Evolutionary conservation across 2,329 filamentous ascomycete species (phyloP), one percentile per base, ranked within the genome.

Genomic region (Monosporascus sp.): DNA sequence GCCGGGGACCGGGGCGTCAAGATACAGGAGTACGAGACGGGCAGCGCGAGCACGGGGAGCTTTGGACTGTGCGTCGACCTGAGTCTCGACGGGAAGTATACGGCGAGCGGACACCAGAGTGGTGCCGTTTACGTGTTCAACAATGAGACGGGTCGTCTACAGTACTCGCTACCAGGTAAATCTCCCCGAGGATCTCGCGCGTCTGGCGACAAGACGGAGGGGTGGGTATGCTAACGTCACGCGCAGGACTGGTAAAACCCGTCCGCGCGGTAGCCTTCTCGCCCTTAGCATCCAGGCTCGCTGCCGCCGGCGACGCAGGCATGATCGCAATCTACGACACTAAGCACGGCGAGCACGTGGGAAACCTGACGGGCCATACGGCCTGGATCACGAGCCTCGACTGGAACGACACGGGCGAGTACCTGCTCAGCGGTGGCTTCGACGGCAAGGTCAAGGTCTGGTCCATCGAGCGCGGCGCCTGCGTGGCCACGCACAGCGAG

Each of bases 381-480:
- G 87, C 89, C 5, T 99, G 93, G 94, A 86, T 99, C 60, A 88
- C 93, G 56, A 88, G 88, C 35, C 77, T 97, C 44, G 90, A 96
- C 68, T 99, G 93, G 90, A 97, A 87, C 69, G 83, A 89, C 65
- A 95, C 89, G 5, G 94, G 94, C 48, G 93, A 97, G 72, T 96
- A 89, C 69, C 76, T 99, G 14, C 78, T 97, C 3, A 95, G 88
- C 65, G 90, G 90, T 48, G 85, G 88, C 1, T 90, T 95, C 69
- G 92, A 97, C 66, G 93, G 94, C 38, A 97, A 96, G 71, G 90
- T 89, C 56, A 97, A 96, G 72, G 89, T 97, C 31, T 99, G 94
- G 94, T 93, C 90, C 31, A 82, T 97, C 54, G 91, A 96, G 63
- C 82, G 86, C 36, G 82, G 85, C 53, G 79, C 80, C 5, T 97